These are phyloP conservation scores for Ceriops decandra DNA, from an alignment of 345 rosid species.

Conservation along the genomic window DNA sequence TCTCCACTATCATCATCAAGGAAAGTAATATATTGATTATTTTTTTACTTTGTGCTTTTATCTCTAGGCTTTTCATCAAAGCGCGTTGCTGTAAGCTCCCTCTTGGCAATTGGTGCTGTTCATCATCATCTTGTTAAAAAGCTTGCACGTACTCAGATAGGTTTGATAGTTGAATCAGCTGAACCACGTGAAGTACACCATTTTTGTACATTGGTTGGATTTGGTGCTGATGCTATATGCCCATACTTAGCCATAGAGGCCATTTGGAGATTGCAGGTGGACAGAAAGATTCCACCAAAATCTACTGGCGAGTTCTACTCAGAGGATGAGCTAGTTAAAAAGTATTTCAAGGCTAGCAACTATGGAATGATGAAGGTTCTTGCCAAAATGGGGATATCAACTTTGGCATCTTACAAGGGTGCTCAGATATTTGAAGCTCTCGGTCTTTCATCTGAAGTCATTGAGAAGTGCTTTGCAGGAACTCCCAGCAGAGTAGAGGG, in stretches of 20 bases:
- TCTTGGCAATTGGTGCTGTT: constrained; percentile 97
- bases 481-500: constrained; percentile 99
- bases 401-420: constrained; percentile 97
- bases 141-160: constrained; percentile 87
- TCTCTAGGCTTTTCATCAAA: constrained; percentile 68
- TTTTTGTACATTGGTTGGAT: constrained; percentile 94
- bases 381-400: constrained; percentile 99
- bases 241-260: constrained; percentile 89
- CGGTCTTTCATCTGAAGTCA: constrained; percentile 95
- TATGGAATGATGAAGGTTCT: constrained; percentile 99
- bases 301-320: constrained; percentile 72
- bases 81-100: constrained; percentile 91
- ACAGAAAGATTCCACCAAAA: constrained; percentile 92
- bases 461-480: constrained; percentile 94
- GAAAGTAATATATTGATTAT: not conserved
- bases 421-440: constrained; percentile 99
- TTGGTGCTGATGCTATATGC: constrained; percentile 96
- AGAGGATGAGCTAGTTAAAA: constrained; percentile 82
- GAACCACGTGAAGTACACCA: constrained; percentile 99
- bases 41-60: not conserved
- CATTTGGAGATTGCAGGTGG: constrained; percentile 87
- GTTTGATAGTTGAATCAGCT: constrained; percentile 92
- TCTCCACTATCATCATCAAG: too few relatives aligned
- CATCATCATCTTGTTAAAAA: constrained; percentile 89
- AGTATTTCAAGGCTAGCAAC: constrained; percentile 94